These are phyloP conservation scores for Beauveria caledonica DNA, from an alignment of 2,329 filamentous ascomycete species.

Conservation along the genomic window DNA sequence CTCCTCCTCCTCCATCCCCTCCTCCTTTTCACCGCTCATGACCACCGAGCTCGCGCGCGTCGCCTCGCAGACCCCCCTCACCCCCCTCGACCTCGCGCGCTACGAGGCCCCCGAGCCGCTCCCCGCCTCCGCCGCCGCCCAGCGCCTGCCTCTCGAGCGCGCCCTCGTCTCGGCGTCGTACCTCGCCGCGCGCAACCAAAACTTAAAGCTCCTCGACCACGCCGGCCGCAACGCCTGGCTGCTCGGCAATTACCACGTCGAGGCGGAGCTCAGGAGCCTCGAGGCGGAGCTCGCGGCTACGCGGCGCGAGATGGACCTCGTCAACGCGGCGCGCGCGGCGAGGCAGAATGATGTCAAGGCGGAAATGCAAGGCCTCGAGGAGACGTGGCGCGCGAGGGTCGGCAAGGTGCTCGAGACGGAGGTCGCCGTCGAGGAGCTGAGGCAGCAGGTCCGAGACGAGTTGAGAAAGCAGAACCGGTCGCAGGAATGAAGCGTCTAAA, in stretches of 20 bases:
- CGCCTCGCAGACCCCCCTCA: constrained; percentile 32
- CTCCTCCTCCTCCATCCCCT: constrained; percentile 31
- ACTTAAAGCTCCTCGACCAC: constrained; percentile 66
- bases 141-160: constrained; percentile 55
- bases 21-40: constrained; percentile 57
- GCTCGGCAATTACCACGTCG: constrained; percentile 70
- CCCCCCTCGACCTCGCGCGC: constrained; percentile 63
- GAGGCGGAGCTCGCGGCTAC: constrained; percentile 67
- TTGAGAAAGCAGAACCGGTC: constrained; percentile 30
- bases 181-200: constrained; percentile 40
- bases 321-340: constrained; percentile 61
- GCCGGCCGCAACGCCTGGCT: constrained; percentile 91
- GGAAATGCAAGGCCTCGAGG: constrained; percentile 67
- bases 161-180: constrained; percentile 45
- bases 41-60: constrained; percentile 61
- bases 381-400: constrained; percentile 71
- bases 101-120: constrained; percentile 67
- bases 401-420: constrained; percentile 79
- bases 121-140: constrained; percentile 27
- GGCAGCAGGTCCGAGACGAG: constrained; percentile 57
- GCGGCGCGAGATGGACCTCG: constrained; percentile 61
- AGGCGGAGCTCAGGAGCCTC: constrained; percentile 54
- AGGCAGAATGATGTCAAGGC: constrained; percentile 63
- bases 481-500: background rate
- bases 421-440: constrained; percentile 68